phyloP scores from a whole-genome alignment of 164 flowering plant genomes.

The Chimonanthus salicifolius region DNA sequence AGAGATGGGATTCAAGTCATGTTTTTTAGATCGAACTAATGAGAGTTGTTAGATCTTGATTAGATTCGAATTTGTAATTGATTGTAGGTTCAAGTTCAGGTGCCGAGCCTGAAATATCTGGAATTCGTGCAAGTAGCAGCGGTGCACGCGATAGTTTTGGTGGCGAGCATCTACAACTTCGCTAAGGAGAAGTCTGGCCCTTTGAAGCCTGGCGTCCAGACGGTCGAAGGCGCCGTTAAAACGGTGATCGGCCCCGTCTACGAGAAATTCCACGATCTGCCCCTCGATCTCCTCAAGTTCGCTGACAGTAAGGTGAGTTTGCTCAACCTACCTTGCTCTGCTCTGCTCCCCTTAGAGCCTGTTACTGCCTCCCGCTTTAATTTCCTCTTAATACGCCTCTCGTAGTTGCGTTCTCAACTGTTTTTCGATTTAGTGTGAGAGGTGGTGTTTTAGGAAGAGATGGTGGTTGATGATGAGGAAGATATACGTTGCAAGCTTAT shows the following conservation, averaged over 20 bases:
- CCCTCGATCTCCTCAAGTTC: conserved; percentile 56
- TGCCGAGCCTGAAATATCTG: conserved; percentile 48
- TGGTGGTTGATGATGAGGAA: too few relatives aligned
- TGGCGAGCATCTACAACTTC: conserved; percentile 45
- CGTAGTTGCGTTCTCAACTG: too few relatives aligned
- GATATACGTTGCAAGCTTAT: too few relatives aligned
- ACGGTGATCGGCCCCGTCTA: conserved; percentile 68
- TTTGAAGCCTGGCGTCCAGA: conserved; percentile 53
- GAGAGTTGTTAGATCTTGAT: background rate
- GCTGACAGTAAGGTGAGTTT: conserved; percentile 63
- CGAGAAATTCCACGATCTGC: conserved; percentile 57
- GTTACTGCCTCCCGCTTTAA: too few relatives aligned
- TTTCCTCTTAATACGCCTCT: too few relatives aligned
- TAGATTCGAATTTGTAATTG: background rate
- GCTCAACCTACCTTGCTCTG: too few relatives aligned
- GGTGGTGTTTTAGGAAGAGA: too few relatives aligned
- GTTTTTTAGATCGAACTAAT: background rate
- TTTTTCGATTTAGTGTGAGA: too few relatives aligned
- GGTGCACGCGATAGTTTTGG: conserved; percentile 31
- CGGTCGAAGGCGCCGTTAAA: conserved; percentile 69
- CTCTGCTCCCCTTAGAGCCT: too few relatives aligned
- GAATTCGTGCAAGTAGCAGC: conserved; percentile 59
- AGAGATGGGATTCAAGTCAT: too few relatives aligned
- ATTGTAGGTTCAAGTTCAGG: conserved; percentile 22
- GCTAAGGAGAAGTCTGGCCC: conserved; percentile 79